Evolutionary conservation across 2,329 filamentous ascomycete genomes (phyloP).

Genomic region (Aureobasidium sp.): DNA sequence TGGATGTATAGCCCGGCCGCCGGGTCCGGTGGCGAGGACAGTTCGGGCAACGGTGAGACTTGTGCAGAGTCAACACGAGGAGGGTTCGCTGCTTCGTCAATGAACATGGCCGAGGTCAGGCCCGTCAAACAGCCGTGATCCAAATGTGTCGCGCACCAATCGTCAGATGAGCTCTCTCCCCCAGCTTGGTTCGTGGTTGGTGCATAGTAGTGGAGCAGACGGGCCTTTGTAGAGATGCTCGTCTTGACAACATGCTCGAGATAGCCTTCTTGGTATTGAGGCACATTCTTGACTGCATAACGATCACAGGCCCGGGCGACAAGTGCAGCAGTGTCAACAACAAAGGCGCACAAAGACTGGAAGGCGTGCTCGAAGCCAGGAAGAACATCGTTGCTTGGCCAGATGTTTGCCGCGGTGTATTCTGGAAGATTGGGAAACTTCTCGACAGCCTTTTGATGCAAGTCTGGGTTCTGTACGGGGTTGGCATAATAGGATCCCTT

Average conservation of each 20-base stretch:
- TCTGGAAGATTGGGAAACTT: slow-evolving; percentile 66
- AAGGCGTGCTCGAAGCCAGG: slow-evolving; percentile 68
- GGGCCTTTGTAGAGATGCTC: slow-evolving; percentile 82
- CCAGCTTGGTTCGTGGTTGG: slow-evolving; percentile 23
- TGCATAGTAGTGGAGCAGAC: slow-evolving; percentile 80
- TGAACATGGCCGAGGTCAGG: slow-evolving; percentile 90
- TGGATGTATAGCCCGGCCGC: slow-evolving; percentile 88
- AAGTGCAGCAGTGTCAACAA: slow-evolving; percentile 82
- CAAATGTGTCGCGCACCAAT: slow-evolving; percentile 88
- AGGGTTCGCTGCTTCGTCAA: slow-evolving; percentile 58
- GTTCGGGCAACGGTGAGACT: slow-evolving; percentile 53
- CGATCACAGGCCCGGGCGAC: slow-evolving; percentile 86
- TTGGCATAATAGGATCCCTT: slow-evolving; percentile 83
- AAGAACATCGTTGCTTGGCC: slow-evolving; percentile 62
- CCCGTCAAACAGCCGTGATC: slow-evolving; percentile 93
- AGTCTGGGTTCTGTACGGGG: slow-evolving; percentile 46
- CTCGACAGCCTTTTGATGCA: slow-evolving; percentile 49
- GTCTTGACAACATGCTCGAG: slow-evolving; percentile 79
- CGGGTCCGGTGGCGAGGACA: slow-evolving; percentile 69
- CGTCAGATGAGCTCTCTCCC: slow-evolving; percentile 48
- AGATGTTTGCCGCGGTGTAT: slow-evolving; percentile 84
- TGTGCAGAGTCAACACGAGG: slow-evolving; percentile 22
- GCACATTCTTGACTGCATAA: slow-evolving; percentile 72
- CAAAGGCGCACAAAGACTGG: slow-evolving; percentile 67
- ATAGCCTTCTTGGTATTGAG: slow-evolving; percentile 67